Evolutionary conservation across 2,329 filamentous ascomycete genomes (phyloP), one percentile per base, ranked within the genome.

Genomic region (Stemphylium beticola): DNA sequence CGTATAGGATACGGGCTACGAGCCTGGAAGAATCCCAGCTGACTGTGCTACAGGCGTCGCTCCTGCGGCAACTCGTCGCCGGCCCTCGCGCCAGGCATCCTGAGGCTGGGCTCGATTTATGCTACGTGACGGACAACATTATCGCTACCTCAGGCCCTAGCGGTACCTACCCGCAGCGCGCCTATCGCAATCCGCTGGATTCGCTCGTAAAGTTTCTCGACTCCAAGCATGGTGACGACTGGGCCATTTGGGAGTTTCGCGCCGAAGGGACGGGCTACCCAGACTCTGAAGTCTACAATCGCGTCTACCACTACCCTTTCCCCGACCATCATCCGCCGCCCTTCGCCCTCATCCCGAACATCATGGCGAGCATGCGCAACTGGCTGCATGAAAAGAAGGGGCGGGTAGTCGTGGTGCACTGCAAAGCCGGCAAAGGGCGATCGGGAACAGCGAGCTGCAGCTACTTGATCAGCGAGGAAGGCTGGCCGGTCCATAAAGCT

Each of bases 241-340:
- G 95, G 95, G 87, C 89, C 3, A 96, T 99, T 68, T 99, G 93
- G 92, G 95, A 99, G 77, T 99, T 99, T 67, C 88, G 95, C 40
- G 95, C 92, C 32, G 95, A 99, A 74, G 95, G 95, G 4, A 97
- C 95, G 0, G 95, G 95, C 1, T 99, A 99, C 69, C 92, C 92
- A 0, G 95, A 99, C 71, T 85, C 87, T 15, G 90, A 93, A 53
- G 93, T 99, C 1, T 92, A 96, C 73, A 83, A 86, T 31, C 84
- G 93, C 3, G 88, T 98, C 60, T 85, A 89, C 60, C 95, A 99
- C 77, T 98, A 93, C 69, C 95, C 95, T 0, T 99, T 91, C 87
- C 95, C 95, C 0, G 95, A 99, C 73, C 95, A 99, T 72, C 95
- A 99, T 73, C 95, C 95, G 3, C 95, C 95, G 47, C 95, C 95